phyloP scores from a whole-genome alignment of 768 basidiomycete species.

The Collybiopsis luxurians region DNA sequence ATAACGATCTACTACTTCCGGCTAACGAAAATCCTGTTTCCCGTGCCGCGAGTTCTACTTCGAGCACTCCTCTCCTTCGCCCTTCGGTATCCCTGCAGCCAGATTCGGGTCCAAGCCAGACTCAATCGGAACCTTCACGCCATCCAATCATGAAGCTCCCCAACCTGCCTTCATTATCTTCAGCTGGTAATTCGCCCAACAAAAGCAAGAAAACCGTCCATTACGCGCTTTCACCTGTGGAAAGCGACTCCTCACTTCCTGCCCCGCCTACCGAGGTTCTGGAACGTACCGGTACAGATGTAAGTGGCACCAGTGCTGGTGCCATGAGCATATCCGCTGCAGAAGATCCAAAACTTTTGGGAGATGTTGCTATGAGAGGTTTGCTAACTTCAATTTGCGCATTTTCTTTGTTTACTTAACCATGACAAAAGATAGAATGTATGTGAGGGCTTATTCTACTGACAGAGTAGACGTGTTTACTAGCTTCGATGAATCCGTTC shows the following conservation, averaged over 20 bases:
- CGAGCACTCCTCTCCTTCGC: constrained; percentile 15
- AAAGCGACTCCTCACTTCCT: constrained; percentile 10
- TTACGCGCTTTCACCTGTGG: constrained; percentile 28
- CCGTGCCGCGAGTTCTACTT: constrained; percentile 8
- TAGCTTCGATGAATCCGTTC: constrained; percentile 63
- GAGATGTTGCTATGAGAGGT: constrained; percentile 78
- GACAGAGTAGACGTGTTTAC: constrained; percentile 43
- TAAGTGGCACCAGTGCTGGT: constrained; percentile 64
- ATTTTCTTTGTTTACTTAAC: constrained; percentile 14
- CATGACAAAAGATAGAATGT: constrained; percentile 74
- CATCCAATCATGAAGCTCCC: constrained; percentile 16
- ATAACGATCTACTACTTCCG: neutral
- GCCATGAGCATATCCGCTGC: constrained; percentile 35
- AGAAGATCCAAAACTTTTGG: constrained; percentile 27
- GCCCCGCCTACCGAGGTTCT: constrained; percentile 67
- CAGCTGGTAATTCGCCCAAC: constrained; percentile 11
- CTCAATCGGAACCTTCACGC: constrained; percentile 15
- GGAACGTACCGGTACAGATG: constrained; percentile 50
- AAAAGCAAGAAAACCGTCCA: constrained; percentile 34
- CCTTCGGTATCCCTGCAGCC: constrained; percentile 6
- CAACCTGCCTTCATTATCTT: constrained; percentile 10
- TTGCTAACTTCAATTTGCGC: constrained; percentile 14
- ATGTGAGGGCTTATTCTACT: constrained; percentile 72
- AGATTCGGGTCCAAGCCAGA: constrained; percentile 8
- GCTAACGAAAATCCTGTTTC: neutral